Evolutionary conservation across 108 stramenopile species (phyloP).

Genomic region (Fistulifera pelliculosa): DNA sequence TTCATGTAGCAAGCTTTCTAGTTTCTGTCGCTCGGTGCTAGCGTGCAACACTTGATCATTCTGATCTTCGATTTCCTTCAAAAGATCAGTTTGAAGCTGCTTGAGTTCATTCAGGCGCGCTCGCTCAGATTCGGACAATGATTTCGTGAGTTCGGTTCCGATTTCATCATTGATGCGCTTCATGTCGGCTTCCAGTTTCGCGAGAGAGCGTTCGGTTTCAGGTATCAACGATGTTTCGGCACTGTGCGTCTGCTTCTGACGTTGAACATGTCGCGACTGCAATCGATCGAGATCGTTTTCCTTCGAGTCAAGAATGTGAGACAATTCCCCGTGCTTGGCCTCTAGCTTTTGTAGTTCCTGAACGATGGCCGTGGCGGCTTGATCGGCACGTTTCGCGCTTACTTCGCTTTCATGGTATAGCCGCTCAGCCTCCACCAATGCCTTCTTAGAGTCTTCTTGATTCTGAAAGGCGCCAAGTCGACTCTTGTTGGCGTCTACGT

Average conservation of each 20-base stretch:
- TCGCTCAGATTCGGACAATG: conserved; percentile 60
- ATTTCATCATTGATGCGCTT: conserved; percentile 72
- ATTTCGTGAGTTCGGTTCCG: conserved; percentile 62
- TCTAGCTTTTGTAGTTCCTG: conserved; percentile 64
- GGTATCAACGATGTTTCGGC: conserved; percentile 59
- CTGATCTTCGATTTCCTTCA: conserved; percentile 51
- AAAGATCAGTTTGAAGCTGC: conserved; percentile 32
- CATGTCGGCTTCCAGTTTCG: conserved; percentile 52
- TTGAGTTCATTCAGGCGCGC: conserved; percentile 41
- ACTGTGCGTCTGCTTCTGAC: conserved; percentile 56
- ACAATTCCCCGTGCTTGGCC: conserved; percentile 59
- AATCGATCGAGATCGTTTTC: conserved; percentile 43
- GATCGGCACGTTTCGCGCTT: conserved; percentile 52
- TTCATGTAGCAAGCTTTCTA: conserved; percentile 72
- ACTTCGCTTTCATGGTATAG: conserved; percentile 40
- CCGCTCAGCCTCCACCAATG: conserved; percentile 27
- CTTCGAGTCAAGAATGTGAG: conserved; percentile 42
- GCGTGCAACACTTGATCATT: conserved; percentile 54
- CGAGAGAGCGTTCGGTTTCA: conserved; percentile 52
- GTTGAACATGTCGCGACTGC: conserved; percentile 29
- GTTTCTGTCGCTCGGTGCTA: conserved; percentile 44
- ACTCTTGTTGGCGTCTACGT: conserved; percentile 62
- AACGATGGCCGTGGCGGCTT: conserved; percentile 52
- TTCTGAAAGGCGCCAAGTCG: conserved; percentile 53
- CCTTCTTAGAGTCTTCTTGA: conserved; percentile 38